Conservation (phyloP, 2,329 filamentous ascomycete genomes). For the Scytalidium lignicola region DNA sequence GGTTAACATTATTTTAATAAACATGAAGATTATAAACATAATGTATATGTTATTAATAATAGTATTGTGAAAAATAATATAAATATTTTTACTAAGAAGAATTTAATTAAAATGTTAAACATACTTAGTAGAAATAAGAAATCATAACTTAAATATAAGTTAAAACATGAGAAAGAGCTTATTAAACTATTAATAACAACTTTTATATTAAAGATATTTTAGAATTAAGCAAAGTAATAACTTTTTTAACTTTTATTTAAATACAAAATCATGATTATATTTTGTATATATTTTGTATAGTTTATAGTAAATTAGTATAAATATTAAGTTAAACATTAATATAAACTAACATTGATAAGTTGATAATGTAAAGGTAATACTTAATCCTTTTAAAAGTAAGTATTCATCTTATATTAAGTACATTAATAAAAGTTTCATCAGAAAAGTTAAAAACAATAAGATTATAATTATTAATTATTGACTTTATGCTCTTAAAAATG, state of each 20-base stretch:
- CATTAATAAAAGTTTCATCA: too few relatives aligned
- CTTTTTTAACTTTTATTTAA: conserved; percentile 76
- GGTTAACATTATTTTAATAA: conserved; percentile 62
- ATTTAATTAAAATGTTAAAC: conserved; percentile 39
- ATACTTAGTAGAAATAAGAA: too few relatives aligned
- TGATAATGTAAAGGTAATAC: too few relatives aligned
- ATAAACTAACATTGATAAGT: too few relatives aligned
- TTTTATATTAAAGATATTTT: conserved; percentile 90
- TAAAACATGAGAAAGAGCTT: conserved; percentile 12
- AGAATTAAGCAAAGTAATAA: conserved; percentile 82
- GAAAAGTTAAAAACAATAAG: too few relatives aligned
- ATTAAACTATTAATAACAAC: conserved; percentile 73
- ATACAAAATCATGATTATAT: conserved; percentile 84
- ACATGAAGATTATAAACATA: conserved; percentile 74
- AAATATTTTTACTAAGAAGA: conserved; percentile 64
- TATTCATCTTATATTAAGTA: too few relatives aligned
- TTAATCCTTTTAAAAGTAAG: too few relatives aligned
- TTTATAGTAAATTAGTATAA: conserved; percentile 74
- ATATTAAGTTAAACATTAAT: conserved; percentile 71
- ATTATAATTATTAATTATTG: too few relatives aligned
- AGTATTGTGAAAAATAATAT: conserved; percentile 41
- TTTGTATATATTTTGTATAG: conserved; percentile 72
- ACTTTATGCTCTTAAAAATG: too few relatives aligned
- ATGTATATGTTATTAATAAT: conserved; percentile 75
- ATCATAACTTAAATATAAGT: too few relatives aligned